phyloP scores from a whole-genome alignment of 768 basidiomycete genomes.

The Calocera viscosa region DNA sequence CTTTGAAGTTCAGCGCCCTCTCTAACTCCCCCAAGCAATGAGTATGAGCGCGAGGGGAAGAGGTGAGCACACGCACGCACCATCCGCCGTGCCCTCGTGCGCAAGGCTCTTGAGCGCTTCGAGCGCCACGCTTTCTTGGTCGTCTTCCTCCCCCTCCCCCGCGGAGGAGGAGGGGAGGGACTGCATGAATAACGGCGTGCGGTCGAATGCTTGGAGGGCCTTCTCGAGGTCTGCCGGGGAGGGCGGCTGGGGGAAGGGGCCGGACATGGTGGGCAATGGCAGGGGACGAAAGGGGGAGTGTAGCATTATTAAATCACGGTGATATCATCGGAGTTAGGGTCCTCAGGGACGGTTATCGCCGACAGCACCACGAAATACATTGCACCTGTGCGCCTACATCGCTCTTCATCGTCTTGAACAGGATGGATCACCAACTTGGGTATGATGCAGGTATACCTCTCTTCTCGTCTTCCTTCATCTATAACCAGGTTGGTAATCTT shows the following conservation, averaged over 20 bases:
- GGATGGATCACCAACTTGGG: too few relatives aligned
- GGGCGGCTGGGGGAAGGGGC: not conserved
- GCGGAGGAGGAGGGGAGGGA: conserved; percentile 41
- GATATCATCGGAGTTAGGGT: too few relatives aligned
- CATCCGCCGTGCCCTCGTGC: conserved; percentile 86
- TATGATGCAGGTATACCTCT: too few relatives aligned
- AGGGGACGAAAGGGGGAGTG: too few relatives aligned
- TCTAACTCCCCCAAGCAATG: conserved; percentile 36
- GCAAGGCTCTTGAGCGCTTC: conserved; percentile 75
- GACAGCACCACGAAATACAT: too few relatives aligned
- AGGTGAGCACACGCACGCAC: conserved; percentile 39
- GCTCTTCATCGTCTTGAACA: too few relatives aligned
- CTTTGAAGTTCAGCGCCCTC: conserved; percentile 82
- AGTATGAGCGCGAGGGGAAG: conserved; percentile 1
- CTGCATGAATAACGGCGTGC: conserved; percentile 86
- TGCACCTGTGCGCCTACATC: too few relatives aligned
- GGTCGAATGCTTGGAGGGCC: conserved; percentile 38
- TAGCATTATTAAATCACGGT: too few relatives aligned
- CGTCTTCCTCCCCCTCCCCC: conserved; percentile 33
- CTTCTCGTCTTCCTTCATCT: too few relatives aligned
- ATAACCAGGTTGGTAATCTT: too few relatives aligned
- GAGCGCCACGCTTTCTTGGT: conserved; percentile 47
- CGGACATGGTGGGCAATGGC: not conserved
- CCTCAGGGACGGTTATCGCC: too few relatives aligned
- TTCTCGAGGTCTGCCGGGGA: not conserved